A percentile compares a stretch with the other conserved stretches of the same genome.
Conservation (phyloP, 257 asterid species). For the Fraxinus anomala region DNA sequence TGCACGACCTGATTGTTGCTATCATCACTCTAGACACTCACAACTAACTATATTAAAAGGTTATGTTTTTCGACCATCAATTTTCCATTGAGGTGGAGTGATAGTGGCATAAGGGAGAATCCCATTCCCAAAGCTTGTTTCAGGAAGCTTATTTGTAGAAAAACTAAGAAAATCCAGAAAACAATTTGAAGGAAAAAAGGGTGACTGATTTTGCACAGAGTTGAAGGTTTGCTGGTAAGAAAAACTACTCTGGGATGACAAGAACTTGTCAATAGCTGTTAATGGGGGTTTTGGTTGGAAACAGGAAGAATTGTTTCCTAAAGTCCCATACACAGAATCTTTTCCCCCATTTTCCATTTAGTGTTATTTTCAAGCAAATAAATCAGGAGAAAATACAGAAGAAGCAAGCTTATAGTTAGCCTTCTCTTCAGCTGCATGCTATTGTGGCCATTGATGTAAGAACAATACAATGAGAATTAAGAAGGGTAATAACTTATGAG, state of each 20-base stretch:
- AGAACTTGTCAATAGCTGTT: slow-evolving; percentile 39
- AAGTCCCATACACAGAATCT: slow-evolving; percentile 21
- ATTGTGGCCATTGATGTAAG: slow-evolving; percentile 38
- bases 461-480: slow-evolving; percentile 37
- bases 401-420: slow-evolving; percentile 23
- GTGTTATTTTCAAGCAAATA: slow-evolving; percentile 29
- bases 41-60: no score
- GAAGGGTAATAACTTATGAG: slow-evolving; percentile 33
- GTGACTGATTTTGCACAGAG: background rate
- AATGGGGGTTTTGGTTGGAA: slow-evolving; percentile 37
- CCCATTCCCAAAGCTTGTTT: slow-evolving; percentile 16
- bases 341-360: slow-evolving; percentile 47
- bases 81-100: no score
- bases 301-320: slow-evolving; percentile 24
- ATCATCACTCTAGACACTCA: no score
- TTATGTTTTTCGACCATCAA: no score
- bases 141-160: background rate
- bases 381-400: slow-evolving; percentile 22
- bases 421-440: slow-evolving; percentile 39
- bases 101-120: background rate
- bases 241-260: slow-evolving; percentile 29
- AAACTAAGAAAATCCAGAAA: background rate
- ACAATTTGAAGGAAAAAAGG: slow-evolving; percentile 9
- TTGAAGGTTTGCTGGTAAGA: background rate
- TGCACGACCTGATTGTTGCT: no score